Percentiles rank a stretch among this genome's conserved stretches.
Evolutionary conservation across 208 protist species (phyloP).

Genomic region (Acanthamoeba castellanii): DNA sequence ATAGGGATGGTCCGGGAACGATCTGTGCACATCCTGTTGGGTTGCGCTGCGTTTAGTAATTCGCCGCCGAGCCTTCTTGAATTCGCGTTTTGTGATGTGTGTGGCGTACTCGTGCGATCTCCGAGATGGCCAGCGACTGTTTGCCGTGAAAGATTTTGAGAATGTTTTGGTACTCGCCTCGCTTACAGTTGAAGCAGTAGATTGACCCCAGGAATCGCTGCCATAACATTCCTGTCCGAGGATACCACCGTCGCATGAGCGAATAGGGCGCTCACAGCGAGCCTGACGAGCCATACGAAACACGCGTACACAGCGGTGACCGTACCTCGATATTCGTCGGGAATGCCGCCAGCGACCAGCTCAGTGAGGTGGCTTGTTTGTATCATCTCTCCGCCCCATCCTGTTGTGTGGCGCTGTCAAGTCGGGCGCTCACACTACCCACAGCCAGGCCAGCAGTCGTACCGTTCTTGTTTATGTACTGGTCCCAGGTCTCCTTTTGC

Average conservation of each 20-base stretch:
- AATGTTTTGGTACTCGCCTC: conserved; percentile 70
- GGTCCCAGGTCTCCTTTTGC: conserved; percentile 61
- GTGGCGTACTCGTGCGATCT: conserved; percentile 48
- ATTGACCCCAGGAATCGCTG: conserved; percentile 64
- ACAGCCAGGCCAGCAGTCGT: neutral
- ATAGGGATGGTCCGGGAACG: conserved; percentile 84
- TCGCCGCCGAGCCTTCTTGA: neutral
- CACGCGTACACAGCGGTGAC: neutral
- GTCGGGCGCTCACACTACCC: too few relatives aligned
- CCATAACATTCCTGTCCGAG: conserved; percentile 51
- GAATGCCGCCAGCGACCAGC: conserved; percentile 48
- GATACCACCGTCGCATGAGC: neutral
- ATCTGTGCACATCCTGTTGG: conserved; percentile 82
- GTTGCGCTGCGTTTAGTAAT: neutral
- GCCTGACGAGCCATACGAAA: neutral
- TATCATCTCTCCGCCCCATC: conserved; percentile 61
- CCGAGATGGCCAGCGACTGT: conserved; percentile 45
- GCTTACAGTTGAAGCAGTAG: conserved; percentile 35
- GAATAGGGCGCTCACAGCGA: neutral
- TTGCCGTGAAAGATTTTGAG: neutral
- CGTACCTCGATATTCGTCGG: conserved; percentile 67
- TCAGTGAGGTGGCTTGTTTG: conserved; percentile 19
- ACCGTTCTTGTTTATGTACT: conserved; percentile 70
- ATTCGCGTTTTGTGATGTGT: neutral
- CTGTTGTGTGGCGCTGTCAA: neutral